Evolutionary conservation across 2,329 filamentous ascomycete species (phyloP).

Genomic region (Colletotrichum sp.): DNA sequence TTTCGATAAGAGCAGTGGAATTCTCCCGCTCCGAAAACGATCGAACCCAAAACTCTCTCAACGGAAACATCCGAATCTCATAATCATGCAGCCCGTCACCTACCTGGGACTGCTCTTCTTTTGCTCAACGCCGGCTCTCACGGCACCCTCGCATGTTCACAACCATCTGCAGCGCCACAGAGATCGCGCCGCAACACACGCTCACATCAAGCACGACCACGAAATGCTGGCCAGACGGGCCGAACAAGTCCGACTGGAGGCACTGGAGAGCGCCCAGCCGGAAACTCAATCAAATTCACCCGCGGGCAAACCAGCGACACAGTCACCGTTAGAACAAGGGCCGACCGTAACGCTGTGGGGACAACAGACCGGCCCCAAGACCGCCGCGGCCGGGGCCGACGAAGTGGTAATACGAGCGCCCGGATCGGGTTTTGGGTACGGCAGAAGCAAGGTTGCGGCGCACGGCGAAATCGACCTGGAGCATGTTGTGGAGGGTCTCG

Average conservation of each 20-base stretch:
- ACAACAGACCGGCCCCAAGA: neutral
- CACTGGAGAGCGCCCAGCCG: neutral
- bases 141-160: conserved; percentile 12
- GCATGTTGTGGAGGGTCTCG: neutral
- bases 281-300: neutral
- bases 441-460: neutral
- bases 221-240: neutral
- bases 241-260: neutral
- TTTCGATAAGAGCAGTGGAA: neutral
- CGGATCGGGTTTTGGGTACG: neutral
- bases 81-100: conserved; percentile 7
- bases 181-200: conserved; percentile 9
- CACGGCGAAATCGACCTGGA: neutral
- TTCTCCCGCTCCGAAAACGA: neutral
- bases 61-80: neutral
- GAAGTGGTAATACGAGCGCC: neutral
- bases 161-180: conserved; percentile 16
- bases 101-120: conserved; percentile 8
- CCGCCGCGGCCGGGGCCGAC: neutral
- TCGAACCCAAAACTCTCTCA: neutral
- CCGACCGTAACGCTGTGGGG: neutral
- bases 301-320: neutral
- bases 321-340: neutral
- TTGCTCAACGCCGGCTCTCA: neutral
- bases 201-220: conserved; percentile 1